Percentiles rank a stretch among this genome's conserved stretches.
Evolutionary conservation across 2,329 filamentous ascomycete species (phyloP).

Genomic region (Aspergillus fijiensis): DNA sequence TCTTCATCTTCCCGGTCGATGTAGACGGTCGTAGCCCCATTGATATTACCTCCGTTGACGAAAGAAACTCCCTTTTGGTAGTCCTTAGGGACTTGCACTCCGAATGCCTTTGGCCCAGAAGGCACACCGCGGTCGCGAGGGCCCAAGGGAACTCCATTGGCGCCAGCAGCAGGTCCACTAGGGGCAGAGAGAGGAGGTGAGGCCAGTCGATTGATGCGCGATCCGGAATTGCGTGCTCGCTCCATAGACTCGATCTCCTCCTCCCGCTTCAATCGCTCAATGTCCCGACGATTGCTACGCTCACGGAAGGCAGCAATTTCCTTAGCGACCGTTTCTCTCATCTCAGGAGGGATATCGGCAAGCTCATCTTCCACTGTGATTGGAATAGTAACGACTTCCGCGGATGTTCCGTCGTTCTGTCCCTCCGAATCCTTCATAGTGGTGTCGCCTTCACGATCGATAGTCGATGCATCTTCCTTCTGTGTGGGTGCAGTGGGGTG

Average conservation of each 20-base stretch:
- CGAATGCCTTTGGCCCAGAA: slow-evolving; percentile 65
- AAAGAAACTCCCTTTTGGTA: slow-evolving; percentile 79
- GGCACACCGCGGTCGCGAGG: slow-evolving; percentile 69
- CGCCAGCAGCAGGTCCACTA: slow-evolving; percentile 60
- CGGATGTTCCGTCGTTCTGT: slow-evolving; percentile 59
- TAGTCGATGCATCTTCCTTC: slow-evolving; percentile 45
- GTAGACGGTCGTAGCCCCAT: slow-evolving; percentile 52
- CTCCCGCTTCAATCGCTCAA: slow-evolving; percentile 82
- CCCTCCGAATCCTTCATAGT: slow-evolving; percentile 64
- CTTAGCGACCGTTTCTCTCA: slow-evolving; percentile 89
- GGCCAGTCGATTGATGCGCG: slow-evolving; percentile 65
- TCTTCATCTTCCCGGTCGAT: slow-evolving; percentile 77
- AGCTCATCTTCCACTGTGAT: slow-evolving; percentile 87
- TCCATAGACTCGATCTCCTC: slow-evolving; percentile 91
- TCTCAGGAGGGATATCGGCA: slow-evolving; percentile 90
- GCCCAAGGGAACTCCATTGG: slow-evolving; percentile 75
- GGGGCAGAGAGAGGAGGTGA: slow-evolving; percentile 67
- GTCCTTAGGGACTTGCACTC: slow-evolving; percentile 64
- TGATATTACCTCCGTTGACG: slow-evolving; percentile 73
- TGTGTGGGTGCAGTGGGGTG: slow-evolving; percentile 59
- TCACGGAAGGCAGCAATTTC: slow-evolving; percentile 96
- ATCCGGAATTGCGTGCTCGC: slow-evolving; percentile 66
- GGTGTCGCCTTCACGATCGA: slow-evolving; percentile 66
- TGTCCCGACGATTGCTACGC: slow-evolving; percentile 79
- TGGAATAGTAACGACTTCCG: slow-evolving; percentile 87